Percentiles rank a stretch among this genome's conserved stretches.
These are phyloP conservation scores for Phlyctochytrium bullatum DNA, from an alignment of 192 early-diverging fungal species.

Conservation along the genomic window DNA sequence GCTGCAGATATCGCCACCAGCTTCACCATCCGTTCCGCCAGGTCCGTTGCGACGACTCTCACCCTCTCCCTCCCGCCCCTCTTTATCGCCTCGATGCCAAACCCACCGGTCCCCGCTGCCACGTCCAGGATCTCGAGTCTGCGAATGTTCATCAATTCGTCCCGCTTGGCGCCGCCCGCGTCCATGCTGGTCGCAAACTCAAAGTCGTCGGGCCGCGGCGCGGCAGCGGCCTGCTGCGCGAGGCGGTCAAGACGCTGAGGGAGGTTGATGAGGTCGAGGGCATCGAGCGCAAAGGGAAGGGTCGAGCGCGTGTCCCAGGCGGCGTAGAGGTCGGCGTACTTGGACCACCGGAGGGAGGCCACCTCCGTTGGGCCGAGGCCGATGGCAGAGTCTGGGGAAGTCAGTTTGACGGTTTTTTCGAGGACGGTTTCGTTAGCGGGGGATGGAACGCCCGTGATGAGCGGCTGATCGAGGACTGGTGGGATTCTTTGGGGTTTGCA, in stretches of 20 bases:
- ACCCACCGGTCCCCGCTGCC: conserved; percentile 14
- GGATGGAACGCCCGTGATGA: too few species aligned
- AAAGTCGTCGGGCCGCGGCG: too few species aligned
- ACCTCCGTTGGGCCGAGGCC: too few species aligned
- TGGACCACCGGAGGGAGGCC: too few species aligned
- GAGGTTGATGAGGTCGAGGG: background rate
- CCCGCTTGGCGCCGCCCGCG: background rate
- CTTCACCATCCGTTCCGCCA: conserved; percentile 4
- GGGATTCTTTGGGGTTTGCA: too few species aligned
- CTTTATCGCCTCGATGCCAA: conserved; percentile 9
- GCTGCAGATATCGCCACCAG: background rate
- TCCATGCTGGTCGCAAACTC: too few species aligned
- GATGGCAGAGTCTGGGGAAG: too few species aligned
- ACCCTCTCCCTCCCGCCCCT: background rate
- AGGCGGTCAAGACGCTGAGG: background rate
- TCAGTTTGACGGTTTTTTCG: too few species aligned
- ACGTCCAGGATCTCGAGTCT: conserved; percentile 5
- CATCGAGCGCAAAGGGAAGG: conserved; percentile 2
- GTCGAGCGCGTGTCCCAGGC: conserved; percentile 13
- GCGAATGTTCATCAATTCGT: background rate
- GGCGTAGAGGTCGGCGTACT: conserved; percentile 5
- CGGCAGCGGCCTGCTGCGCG: too few species aligned
- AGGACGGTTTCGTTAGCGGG: too few species aligned
- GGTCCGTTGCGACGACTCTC: conserved; percentile 9
- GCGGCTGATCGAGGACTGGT: too few species aligned